phyloP scores from a whole-genome alignment of 2,329 filamentous ascomycete genomes.

The Cercospora zeae-maydis region DNA sequence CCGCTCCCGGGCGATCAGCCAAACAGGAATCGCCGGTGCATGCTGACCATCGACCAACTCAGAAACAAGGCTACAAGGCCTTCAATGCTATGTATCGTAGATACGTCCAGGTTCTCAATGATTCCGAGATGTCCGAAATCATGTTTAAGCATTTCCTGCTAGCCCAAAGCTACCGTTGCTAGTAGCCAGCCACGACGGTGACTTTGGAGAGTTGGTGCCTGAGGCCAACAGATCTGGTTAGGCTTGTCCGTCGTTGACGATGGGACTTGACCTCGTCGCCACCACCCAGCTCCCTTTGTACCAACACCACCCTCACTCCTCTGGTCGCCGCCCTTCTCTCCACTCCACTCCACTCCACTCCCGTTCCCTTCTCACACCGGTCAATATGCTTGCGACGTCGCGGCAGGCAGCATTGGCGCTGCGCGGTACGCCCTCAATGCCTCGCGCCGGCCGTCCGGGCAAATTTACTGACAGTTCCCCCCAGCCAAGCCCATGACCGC shows the following conservation, averaged over 20 bases:
- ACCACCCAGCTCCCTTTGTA: background rate
- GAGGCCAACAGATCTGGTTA: no score
- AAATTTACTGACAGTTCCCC: slow-evolving; percentile 26
- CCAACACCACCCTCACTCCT: background rate
- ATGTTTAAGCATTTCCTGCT: no score
- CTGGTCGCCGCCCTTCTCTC: background rate
- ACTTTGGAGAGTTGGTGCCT: no score
- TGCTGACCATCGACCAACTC: no score
- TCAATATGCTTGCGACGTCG: slow-evolving; percentile 17
- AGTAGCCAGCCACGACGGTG: no score
- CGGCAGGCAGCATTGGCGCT: slow-evolving; percentile 52
- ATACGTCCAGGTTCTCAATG: no score
- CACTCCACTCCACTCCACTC: slow-evolving; percentile 3
- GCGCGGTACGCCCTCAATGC: slow-evolving; percentile 46
- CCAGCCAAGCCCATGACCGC: slow-evolving; percentile 63
- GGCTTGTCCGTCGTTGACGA: slow-evolving; percentile 6
- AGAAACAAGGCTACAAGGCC: no score
- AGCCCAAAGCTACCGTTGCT: no score
- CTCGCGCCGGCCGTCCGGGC: slow-evolving; percentile 4
- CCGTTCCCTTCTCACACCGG: background rate
- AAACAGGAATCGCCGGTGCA: background rate
- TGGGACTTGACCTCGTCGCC: slow-evolving; percentile 6
- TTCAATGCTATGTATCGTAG: background rate
- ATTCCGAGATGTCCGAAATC: no score
- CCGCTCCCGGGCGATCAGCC: background rate